Base-by-base conservation (phyloP, 306 rosid genomes). In the Carpinus viminea region DNA sequence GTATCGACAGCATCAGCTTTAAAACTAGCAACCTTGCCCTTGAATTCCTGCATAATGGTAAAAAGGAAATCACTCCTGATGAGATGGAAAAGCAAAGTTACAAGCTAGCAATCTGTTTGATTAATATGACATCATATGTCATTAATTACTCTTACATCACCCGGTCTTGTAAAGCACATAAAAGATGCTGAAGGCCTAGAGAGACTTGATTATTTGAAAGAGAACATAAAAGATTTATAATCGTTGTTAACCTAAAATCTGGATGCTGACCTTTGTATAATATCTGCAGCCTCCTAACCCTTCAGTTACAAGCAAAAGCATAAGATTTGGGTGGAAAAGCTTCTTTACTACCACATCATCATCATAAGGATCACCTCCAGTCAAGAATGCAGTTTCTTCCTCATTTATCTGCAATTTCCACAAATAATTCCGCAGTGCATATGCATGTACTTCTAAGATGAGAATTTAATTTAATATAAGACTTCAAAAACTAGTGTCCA, bases 251-350 rank as follows among this genome's bases (percentile, higher is more conserved):
- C 16, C 57, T 64, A 51, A 51, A 56, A 57, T 56, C 9, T 51
- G 18, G 31, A 81, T 52, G 47, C 79, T 82, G 61, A 92, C 92
- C 79, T 83, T 76, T 8, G 96, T 92, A 80, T 86, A 92, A 79
- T 89, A 89, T 90, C 90, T 87, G 79, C 97, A 90, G 4, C 93
- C 96, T 10, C 68, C 45, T 53, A 76, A 53, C 43, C 93, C 92
- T 85, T 89, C 91, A 1, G 92, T 86, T 52, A 89, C 88, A 13
- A 92, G 56, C 85, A 92, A 75, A 77, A 90, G 91, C 85, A 87
- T 92, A 79, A 90, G 88, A 83, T 85, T 80, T 11, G 80, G 66
- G 70, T 83, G 88, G 73, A 78, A 82, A 28, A 92, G 87, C 84
- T 88, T 90, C 61, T 72, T 78, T 78, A 88, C 60, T 79, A 92